Base-by-base conservation (phyloP, 2,329 filamentous ascomycete species). In the Aaosphaeria pasadenensis region DNA sequence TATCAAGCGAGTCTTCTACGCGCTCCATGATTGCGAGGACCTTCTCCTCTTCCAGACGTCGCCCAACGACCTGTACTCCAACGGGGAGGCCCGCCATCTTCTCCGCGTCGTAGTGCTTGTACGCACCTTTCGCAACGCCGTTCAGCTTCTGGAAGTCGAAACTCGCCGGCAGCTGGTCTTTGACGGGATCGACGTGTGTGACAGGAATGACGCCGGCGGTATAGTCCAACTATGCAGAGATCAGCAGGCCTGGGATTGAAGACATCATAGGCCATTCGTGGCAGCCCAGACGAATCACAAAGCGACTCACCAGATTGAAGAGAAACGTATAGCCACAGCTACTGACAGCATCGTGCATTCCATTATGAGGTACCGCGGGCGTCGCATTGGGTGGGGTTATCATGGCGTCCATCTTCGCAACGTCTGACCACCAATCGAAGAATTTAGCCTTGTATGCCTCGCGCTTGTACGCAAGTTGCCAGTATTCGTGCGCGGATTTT, bases 311-410 rank as follows among this genome's bases (percentile, higher is more conserved):
- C 62, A 96, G 56, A 60, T 96, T 96, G 75, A 94, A 97, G 47
- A 96, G 72, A 66, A 96, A 96, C 0, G 91, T 96, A 64, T 97
- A 96, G 1, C 90, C 91, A 61, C 91, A 96, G 56, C 86, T 89
- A 53, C 87, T 88, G 40, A 94, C 84, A 3, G 89, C 89, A 59
- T 92, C 85, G 56, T 83, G 82, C 90, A 96, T 96, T 0, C 84
- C 91, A 42, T 85, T 83, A 65, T 95, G 91, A 1, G 91, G 91
- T 4, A 95, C 82, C 1, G 91, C 91, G 1, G 91, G 91, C 0
- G 90, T 95, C 0, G 91, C 90, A 67, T 96, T 96, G 0, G 86
- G 90, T n/a, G 88, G 87, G 7, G 87, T 84, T 32, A 96, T 71
- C 56, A 96, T 79, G 55, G 91, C 85, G 70, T 96, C 91, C 54